Evolutionary conservation across 768 basidiomycete genomes (phyloP).

Genomic region (Pholiota microspora): DNA sequence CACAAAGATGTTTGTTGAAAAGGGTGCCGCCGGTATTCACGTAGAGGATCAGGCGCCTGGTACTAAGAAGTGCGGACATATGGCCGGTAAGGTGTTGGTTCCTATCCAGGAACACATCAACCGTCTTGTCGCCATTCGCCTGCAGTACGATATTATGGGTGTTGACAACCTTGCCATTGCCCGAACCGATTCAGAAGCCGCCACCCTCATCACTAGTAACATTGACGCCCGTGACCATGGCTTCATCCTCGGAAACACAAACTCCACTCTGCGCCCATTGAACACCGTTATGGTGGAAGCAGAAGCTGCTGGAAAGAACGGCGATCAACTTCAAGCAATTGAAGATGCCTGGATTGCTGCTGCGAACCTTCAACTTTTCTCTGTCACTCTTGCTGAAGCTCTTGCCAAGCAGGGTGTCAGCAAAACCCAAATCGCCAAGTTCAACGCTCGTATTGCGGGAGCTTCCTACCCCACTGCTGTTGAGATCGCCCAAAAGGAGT

Average conservation of each 20-base stretch:
- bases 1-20: constrained; percentile 98
- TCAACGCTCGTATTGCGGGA: constrained; percentile 60
- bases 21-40: constrained; percentile 97
- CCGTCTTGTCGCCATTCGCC: constrained; percentile 92
- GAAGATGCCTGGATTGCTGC: constrained; percentile 84
- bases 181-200: constrained; percentile 96
- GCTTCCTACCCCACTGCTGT: constrained; percentile 70
- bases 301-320: constrained; percentile 75
- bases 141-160: constrained; percentile 99
- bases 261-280: constrained; percentile 64
- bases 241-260: constrained; percentile 93
- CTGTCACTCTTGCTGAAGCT: constrained; percentile 67
- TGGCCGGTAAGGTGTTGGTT: constrained; percentile 96
- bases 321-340: constrained; percentile 77
- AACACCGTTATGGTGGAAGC: constrained; percentile 83
- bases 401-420: constrained; percentile 56
- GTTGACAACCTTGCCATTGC: constrained; percentile 92
- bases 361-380: constrained; percentile 83
- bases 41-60: constrained; percentile 98
- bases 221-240: constrained; percentile 97
- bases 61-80: constrained; percentile 94
- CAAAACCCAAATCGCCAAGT: constrained; percentile 51
- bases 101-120: constrained; percentile 98
- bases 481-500: constrained; percentile 74
- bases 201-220: constrained; percentile 94